Base-by-base conservation (phyloP, 257 asterid species). In the Forsythia viridissima region DNA sequence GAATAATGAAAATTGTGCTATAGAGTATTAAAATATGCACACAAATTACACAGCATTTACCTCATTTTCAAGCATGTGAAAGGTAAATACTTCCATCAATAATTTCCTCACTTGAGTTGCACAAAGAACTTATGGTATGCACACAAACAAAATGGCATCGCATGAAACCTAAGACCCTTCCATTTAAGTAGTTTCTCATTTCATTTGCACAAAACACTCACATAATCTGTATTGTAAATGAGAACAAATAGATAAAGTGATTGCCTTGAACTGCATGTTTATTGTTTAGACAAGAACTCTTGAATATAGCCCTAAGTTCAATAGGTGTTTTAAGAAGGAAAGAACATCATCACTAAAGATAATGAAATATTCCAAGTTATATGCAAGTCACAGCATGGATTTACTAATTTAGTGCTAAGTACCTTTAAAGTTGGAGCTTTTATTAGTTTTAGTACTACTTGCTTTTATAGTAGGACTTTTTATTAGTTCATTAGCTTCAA, bases 401-500 rank as follows among this genome's bases (percentile, higher is more conserved):
- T 24, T 15, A 38, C 65, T 10, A 72, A 43, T 24, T 70, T 4
- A 46, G 43, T 34, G 55, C 74, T 6, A 30, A 65, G 20, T 24
- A 34, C 65, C 18, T 55, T 2, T 4, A 69, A 57, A 68, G 36
- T 20, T 51, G 70, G 39, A 84, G 15, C 5, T 30, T 9, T 2
- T 46, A 72, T 77, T 57, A 70, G 72, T 61, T 68, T 30, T 24
- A 30, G 38, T 63, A 39, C 70, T 63, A 61, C 69, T 30, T 63
- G 13, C 40, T 63, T 30, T 9, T 10, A 63, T 24, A 21, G 40
- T 21, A 63, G 38, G 8, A 63, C 15, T 30, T 30, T 10, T 5
- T 39, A 79, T 73, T 57, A 66, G 67, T 48, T 68, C 52, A 73
- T 66, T 71, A 66, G 38, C 72, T 66, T 75, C 73, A 55, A 72